A percentile compares a stretch with the other conserved stretches of the same genome.
phyloP scores from a whole-genome alignment of 148 eudicot genomes.

The Camellia granthamiana region DNA sequence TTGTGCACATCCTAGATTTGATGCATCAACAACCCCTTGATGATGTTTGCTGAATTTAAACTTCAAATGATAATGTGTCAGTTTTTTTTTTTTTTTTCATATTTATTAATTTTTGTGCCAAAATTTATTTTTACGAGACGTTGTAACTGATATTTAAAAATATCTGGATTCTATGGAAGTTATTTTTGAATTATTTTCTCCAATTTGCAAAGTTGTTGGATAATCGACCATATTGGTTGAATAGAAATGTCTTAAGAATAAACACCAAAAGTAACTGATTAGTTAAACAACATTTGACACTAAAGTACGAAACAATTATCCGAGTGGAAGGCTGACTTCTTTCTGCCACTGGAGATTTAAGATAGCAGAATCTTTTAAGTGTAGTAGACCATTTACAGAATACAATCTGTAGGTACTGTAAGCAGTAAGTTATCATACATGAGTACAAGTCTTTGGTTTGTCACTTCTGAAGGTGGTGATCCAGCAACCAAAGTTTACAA shows the following conservation, averaged over 20 bases:
- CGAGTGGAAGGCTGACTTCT: background rate
- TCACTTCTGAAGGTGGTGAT: too few species aligned
- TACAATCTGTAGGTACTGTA: background rate
- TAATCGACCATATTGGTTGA: background rate
- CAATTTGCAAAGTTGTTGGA: background rate
- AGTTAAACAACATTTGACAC: background rate
- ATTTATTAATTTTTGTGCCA: background rate
- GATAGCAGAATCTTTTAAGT: background rate
- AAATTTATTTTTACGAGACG: background rate
- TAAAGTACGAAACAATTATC: background rate
- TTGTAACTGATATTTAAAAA: background rate
- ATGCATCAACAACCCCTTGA: background rate
- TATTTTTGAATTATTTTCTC: background rate
- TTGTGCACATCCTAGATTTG: background rate
- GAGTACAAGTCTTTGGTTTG: too few species aligned
- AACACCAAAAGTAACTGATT: background rate
- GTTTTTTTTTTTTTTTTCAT: background rate
- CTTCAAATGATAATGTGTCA: background rate
- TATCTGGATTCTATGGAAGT: background rate
- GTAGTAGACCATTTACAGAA: background rate
- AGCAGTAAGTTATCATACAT: background rate
- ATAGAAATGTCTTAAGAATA: background rate
- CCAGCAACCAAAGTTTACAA: too few species aligned
- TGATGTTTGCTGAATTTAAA: too few species aligned
- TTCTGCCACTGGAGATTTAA: background rate